phyloP scores from a whole-genome alignment of 2,329 filamentous ascomycete genomes.

The Bipolaris bicolor region DNA sequence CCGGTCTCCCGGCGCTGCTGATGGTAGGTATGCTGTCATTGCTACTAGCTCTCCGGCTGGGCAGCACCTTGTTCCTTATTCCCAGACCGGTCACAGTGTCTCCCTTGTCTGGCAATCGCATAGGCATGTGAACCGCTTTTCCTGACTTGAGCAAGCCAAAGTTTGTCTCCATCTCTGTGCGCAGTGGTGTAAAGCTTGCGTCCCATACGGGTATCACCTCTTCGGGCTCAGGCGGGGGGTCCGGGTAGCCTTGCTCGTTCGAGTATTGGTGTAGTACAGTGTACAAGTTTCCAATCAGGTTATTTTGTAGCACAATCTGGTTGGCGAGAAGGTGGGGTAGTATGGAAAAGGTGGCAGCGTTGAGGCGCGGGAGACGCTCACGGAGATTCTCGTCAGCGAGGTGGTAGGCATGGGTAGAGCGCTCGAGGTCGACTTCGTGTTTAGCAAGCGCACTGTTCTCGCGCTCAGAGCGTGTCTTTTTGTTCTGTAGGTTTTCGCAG shows the following conservation, averaged over 20 bases:
- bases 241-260: constrained; percentile 70
- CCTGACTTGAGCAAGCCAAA: constrained; percentile 69
- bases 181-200: constrained; percentile 65
- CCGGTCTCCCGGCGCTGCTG: constrained; percentile 31
- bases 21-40: constrained; percentile 45
- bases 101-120: constrained; percentile 56
- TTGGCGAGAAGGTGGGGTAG: constrained; percentile 72
- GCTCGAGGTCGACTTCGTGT: constrained; percentile 71
- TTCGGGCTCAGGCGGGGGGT: constrained; percentile 73
- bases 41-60: constrained; percentile 37
- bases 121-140: constrained; percentile 67
- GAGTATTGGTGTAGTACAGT: constrained; percentile 77
- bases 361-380: constrained; percentile 72
- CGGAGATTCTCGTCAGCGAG: constrained; percentile 76
- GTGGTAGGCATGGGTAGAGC: constrained; percentile 73
- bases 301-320: constrained; percentile 78
- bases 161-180: constrained; percentile 68
- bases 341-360: constrained; percentile 73
- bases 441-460: constrained; percentile 75
- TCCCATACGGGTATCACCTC: constrained; percentile 73
- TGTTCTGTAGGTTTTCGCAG: constrained; percentile 72
- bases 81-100: constrained; percentile 56
- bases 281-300: constrained; percentile 77
- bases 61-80: constrained; percentile 52
- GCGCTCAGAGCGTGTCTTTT: constrained; percentile 71